A percentile compares a stretch with the other conserved stretches of the same genome.
phyloP scores from a whole-genome alignment of 2,329 filamentous ascomycete species.

The Lachnellula arida region DNA sequence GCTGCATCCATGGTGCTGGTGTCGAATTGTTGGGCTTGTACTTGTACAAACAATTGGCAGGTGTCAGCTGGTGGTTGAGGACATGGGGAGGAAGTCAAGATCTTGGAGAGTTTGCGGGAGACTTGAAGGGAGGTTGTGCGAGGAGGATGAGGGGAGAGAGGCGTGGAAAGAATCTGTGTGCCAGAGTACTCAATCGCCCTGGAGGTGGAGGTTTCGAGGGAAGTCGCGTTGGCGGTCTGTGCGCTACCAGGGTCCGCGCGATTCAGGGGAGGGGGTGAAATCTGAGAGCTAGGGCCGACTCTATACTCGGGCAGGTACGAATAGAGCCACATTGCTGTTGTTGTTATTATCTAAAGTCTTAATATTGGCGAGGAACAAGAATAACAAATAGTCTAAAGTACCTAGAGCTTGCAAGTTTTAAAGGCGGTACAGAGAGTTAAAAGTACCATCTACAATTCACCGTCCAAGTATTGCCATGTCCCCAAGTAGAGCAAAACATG shows the following conservation, averaged over 20 bases:
- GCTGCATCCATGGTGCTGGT: slow-evolving; percentile 54
- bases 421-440: too few species aligned
- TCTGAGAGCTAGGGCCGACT: background rate
- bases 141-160: background rate
- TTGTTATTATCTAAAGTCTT: background rate
- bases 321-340: background rate
- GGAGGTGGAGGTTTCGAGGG: background rate
- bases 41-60: too few species aligned
- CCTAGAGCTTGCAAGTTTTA: too few species aligned
- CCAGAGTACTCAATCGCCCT: background rate
- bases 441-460: too few species aligned
- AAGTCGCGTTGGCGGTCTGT: background rate
- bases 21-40: too few species aligned
- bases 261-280: background rate
- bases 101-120: too few species aligned
- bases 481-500: too few species aligned
- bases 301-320: too few species aligned
- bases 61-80: too few species aligned
- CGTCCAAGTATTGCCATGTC: too few species aligned
- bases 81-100: too few species aligned
- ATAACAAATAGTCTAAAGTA: background rate
- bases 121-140: background rate
- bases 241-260: background rate
- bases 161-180: background rate
- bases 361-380: background rate